Percentiles rank a stretch among this genome's conserved stretches.
Evolutionary conservation across 495 filamentous ascomycete species (phyloP).

Genomic region (Penicillium cinerascens): DNA sequence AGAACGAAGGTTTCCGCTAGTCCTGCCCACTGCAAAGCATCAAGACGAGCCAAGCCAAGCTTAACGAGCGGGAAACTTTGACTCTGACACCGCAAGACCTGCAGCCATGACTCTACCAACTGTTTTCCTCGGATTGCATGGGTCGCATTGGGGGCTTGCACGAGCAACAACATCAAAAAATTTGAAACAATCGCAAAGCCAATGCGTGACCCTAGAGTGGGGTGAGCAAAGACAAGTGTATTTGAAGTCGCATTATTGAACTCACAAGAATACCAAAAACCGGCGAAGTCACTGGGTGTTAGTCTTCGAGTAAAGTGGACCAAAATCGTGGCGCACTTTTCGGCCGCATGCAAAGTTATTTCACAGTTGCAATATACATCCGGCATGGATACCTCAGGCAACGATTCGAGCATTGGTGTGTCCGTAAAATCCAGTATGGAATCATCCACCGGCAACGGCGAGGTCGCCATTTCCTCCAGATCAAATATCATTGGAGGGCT

Average conservation of each 20-base stretch:
- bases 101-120: constrained; percentile 33
- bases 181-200: constrained; percentile 38
- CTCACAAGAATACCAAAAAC: constrained; percentile 40
- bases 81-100: constrained; percentile 29
- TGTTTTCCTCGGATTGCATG: constrained; percentile 30
- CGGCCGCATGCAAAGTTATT: constrained; percentile 30
- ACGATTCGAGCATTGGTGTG: constrained; percentile 20
- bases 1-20: constrained; percentile 26
- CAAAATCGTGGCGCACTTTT: constrained; percentile 33
- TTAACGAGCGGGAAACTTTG: constrained; percentile 31
- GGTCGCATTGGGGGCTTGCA: constrained; percentile 32
- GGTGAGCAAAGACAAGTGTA: not conserved
- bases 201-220: constrained; percentile 30
- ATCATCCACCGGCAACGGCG: constrained; percentile 17
- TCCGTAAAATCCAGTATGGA: constrained; percentile 21
- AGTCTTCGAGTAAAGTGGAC: constrained; percentile 31
- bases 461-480: constrained; percentile 26
- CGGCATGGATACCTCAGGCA: constrained; percentile 26
- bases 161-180: constrained; percentile 32
- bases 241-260: not conserved
- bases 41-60: constrained; percentile 29
- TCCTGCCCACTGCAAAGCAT: constrained; percentile 29
- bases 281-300: constrained; percentile 28
- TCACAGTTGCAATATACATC: constrained; percentile 26
- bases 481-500: constrained; percentile 34